Conservation (phyloP, 805 yeast genomes). For the Kuraishia borneana region DNA sequence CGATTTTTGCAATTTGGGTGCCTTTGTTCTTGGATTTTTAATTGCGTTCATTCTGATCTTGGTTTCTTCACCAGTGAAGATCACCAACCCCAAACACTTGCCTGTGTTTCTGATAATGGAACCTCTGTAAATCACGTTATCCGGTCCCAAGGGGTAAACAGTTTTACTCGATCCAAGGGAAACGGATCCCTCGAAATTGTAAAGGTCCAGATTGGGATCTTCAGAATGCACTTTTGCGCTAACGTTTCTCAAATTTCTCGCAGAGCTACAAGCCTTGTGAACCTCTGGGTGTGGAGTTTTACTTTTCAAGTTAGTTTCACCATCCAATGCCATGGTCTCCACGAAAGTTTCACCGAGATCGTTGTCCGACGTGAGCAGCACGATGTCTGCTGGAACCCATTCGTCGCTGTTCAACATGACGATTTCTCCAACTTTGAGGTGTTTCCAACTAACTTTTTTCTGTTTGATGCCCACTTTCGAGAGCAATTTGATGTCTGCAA, state of each 20-base stretch:
- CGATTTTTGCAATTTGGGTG: slow-evolving; percentile 79
- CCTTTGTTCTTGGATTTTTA: slow-evolving; percentile 80
- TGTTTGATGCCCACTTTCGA: slow-evolving; percentile 21
- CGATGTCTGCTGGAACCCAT: slow-evolving; percentile 88
- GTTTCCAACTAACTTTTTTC: slow-evolving; percentile 49
- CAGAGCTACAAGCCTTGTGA: slow-evolving; percentile 36
- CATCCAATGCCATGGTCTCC: slow-evolving; percentile 97
- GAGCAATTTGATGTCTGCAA: slow-evolving; percentile 8
- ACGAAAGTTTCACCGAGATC: slow-evolving; percentile 60
- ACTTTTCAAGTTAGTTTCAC: slow-evolving; percentile 87
- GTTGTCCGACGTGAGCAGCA: slow-evolving; percentile 57
- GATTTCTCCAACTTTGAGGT: slow-evolving; percentile 81
- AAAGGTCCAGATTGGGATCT: slow-evolving; percentile 86
- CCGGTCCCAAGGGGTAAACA: slow-evolving; percentile 58
- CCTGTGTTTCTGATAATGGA: slow-evolving; percentile 79
- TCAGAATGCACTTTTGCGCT: slow-evolving; percentile 56
- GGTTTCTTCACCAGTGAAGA: slow-evolving; percentile 93
- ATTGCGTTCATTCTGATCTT: slow-evolving; percentile 93
- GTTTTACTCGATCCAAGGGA: slow-evolving; percentile 14
- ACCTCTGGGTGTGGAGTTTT: slow-evolving; percentile 58
- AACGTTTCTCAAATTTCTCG: slow-evolving; percentile 35
- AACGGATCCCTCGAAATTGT: slow-evolving; percentile 80
- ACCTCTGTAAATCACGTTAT: slow-evolving; percentile 85
- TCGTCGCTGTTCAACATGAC: slow-evolving; percentile 67
- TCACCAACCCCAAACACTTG: slow-evolving; percentile 63